phyloP scores from a whole-genome alignment of 305 asterid species.

The Fraxinus ornus region DNA sequence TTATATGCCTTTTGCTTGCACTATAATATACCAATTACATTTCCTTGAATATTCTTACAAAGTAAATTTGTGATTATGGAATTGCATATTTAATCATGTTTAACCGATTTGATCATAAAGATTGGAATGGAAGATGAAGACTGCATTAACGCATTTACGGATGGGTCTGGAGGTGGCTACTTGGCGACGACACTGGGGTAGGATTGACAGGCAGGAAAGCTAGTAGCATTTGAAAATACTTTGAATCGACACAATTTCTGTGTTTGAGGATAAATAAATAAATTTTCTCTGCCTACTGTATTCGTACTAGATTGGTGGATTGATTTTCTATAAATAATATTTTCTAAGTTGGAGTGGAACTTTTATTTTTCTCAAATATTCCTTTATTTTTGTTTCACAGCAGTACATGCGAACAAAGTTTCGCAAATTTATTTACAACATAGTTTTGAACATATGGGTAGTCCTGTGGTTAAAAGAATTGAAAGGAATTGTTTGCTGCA shows the following conservation, averaged over 20 bases:
- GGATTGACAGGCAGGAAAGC: background rate
- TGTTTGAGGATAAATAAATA: background rate
- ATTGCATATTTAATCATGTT: background rate
- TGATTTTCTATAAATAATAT: background rate
- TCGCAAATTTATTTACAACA: background rate
- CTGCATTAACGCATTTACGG: background rate
- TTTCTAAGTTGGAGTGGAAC: background rate
- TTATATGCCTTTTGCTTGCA: background rate
- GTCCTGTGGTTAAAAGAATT: background rate
- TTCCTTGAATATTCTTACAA: background rate
- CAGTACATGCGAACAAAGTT: background rate
- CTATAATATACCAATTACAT: background rate
- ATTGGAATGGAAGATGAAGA: conserved; percentile 10
- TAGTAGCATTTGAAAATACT: background rate
- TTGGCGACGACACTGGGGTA: background rate
- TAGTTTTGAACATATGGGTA: background rate
- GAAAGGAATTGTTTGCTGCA: background rate
- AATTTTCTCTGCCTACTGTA: background rate
- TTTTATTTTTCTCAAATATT: too few species aligned
- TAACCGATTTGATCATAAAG: background rate
- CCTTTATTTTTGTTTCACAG: background rate
- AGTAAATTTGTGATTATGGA: background rate
- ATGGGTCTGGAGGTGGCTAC: conserved; percentile 11
- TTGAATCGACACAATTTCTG: background rate
- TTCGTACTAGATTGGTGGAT: background rate